A percentile compares a stretch with the other conserved stretches of the same genome.
Conservation (phyloP, 1,284 basidiomycete species). For the Phylloporus sp. region DNA sequence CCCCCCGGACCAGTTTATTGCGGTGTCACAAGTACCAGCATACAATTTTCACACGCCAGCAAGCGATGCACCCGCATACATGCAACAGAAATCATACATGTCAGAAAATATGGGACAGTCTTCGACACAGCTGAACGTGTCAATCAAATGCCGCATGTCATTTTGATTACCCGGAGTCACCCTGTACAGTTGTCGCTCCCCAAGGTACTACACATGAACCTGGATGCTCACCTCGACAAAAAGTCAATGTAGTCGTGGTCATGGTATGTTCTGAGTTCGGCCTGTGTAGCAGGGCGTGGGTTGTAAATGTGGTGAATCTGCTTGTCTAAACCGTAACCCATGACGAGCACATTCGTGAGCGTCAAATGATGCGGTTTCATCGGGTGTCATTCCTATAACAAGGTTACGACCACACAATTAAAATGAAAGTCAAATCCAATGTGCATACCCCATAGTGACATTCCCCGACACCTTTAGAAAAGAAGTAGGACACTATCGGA, state of each 20-base stretch:
- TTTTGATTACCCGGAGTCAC: constrained; percentile 83
- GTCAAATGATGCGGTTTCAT: constrained; percentile 98
- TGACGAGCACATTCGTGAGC: constrained; percentile 93
- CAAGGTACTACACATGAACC: neutral
- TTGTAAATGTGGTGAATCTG: constrained; percentile 93
- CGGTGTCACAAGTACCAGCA: constrained; percentile 91
- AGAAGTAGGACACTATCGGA: constrained; percentile 94
- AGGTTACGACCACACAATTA: neutral
- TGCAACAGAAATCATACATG: constrained; percentile 90
- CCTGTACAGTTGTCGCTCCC: constrained; percentile 43
- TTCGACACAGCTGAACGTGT: constrained; percentile 89
- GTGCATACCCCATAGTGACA: constrained; percentile 90
- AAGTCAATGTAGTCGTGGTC: constrained; percentile 96
- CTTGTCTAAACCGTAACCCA: constrained; percentile 96
- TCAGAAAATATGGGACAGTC: constrained; percentile 95
- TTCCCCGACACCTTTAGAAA: constrained; percentile 91
- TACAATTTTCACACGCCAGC: constrained; percentile 88
- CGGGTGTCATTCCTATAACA: constrained; percentile 86
- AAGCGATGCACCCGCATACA: constrained; percentile 91
- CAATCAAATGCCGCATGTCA: constrained; percentile 74
- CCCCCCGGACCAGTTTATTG: constrained; percentile 97
- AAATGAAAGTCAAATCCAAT: no score
- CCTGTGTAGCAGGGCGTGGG: constrained; percentile 86
- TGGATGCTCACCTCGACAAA: constrained; percentile 70
- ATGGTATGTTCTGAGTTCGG: constrained; percentile 91